phyloP scores from a whole-genome alignment of 306 rosid genomes.

The Myrica gale region DNA sequence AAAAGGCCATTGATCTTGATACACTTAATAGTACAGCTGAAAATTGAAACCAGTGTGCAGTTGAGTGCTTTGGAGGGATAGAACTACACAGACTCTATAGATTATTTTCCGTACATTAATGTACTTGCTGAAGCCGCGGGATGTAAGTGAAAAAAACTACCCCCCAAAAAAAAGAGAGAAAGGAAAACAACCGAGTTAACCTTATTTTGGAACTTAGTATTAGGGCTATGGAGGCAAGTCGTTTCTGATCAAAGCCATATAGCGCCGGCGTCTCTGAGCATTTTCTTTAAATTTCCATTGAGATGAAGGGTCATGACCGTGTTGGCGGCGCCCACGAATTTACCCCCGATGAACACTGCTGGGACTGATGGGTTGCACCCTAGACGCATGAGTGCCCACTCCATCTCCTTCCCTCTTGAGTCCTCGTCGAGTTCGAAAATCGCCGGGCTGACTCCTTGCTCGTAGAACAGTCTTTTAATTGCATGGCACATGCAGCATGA shows the following conservation, averaged over 20 bases:
- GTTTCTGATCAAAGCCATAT: constrained; percentile 60
- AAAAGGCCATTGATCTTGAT: too few relatives aligned
- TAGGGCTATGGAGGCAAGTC: neutral
- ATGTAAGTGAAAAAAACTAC: neutral
- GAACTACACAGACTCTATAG: neutral
- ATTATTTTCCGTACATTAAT: constrained; percentile 28
- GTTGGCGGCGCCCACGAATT: constrained; percentile 79
- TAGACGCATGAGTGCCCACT: constrained; percentile 74
- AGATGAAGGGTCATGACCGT: constrained; percentile 86
- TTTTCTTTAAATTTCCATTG: constrained; percentile 73
- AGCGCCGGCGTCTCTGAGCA: constrained; percentile 95
- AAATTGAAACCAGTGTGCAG: neutral
- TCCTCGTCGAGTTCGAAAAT: constrained; percentile 84
- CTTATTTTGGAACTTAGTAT: constrained; percentile 13
- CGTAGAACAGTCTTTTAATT: constrained; percentile 80
- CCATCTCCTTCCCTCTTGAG: constrained; percentile 74
- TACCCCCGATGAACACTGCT: constrained; percentile 84
- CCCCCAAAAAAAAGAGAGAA: neutral
- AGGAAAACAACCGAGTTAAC: constrained; percentile 7
- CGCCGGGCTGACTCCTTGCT: constrained; percentile 86
- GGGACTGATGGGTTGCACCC: constrained; percentile 94
- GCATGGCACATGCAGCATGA: constrained; percentile 98
- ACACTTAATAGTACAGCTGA: too few relatives aligned
- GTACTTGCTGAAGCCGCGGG: constrained; percentile 35
- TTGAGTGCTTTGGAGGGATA: too few relatives aligned